phyloP scores from a whole-genome alignment of 1,284 basidiomycete species.

The Cutaneotrichosporon sp. region DNA sequence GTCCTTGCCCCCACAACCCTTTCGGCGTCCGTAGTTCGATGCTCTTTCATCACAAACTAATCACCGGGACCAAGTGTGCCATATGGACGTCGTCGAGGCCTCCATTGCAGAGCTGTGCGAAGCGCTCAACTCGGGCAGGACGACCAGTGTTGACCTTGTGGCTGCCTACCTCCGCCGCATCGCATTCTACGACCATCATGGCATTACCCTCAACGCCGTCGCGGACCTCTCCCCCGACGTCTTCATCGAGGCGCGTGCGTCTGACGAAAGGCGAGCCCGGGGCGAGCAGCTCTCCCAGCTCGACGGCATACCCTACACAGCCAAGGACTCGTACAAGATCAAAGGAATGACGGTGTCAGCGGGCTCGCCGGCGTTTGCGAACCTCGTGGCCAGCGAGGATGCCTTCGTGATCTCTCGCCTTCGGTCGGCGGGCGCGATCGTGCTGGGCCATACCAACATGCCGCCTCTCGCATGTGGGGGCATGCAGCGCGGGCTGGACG shows the following conservation, averaged over 20 bases:
- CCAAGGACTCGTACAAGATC: slow-evolving; percentile 11
- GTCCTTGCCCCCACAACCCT: background rate
- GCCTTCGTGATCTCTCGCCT: slow-evolving; percentile 3
- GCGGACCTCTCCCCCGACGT: background rate
- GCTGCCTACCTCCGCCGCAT: slow-evolving; percentile 10
- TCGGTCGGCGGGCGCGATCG: slow-evolving; percentile 2
- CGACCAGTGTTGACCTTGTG: slow-evolving; percentile 5
- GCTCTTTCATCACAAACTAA: background rate
- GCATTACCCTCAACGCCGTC: slow-evolving; percentile 4
- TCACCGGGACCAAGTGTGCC: background rate
- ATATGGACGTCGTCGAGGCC: slow-evolving; percentile 11
- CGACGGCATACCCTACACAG: slow-evolving; percentile 12
- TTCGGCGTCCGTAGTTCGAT: background rate
- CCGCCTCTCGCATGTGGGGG: slow-evolving; percentile 11
- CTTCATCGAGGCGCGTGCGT: slow-evolving; percentile 7
- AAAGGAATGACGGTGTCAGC: slow-evolving; percentile 1
- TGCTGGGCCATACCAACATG: slow-evolving; percentile 10
- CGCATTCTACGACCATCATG: slow-evolving; percentile 9
- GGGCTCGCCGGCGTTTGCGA: slow-evolving; percentile 8
- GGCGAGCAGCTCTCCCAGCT: slow-evolving; percentile 4
- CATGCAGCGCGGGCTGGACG: slow-evolving; percentile 15
- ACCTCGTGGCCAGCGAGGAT: slow-evolving; percentile 8
- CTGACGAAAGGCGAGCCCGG: background rate
- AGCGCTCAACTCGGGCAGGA: slow-evolving; percentile 4
- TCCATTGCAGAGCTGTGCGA: slow-evolving; percentile 4